Base-by-base conservation (phyloP, 441 rosid species). In the Bruguiera hainesii region DNA sequence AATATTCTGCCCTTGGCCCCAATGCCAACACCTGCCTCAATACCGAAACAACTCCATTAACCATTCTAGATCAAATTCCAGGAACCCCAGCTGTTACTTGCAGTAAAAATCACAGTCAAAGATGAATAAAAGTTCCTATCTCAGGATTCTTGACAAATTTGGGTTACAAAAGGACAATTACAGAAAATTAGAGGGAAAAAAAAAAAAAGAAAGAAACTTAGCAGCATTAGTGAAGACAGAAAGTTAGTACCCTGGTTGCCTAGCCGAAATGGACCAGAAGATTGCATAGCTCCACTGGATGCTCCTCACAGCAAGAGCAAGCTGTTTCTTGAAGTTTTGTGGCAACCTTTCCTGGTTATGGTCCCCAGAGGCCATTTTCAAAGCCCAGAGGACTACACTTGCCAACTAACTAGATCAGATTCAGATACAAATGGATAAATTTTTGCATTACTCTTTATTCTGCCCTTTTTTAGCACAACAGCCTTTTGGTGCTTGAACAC, bases 281-380 rank as follows among this genome's bases (percentile, higher is more conserved):
- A 91, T 84, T 71, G 89, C 96, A 52, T 91, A 91, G 78, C 94
- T 91, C 97, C 97, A 91, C 51, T 91, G 88, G 64, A 86, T 83
- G 75, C 81, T 87, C 74, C 87, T 83, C 73, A 91, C 89, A 39
- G 96, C 88, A 76, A 86, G 78, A 65, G 96, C 92, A 60, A 91
- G 92, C 71, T 81, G 84, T 78, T 80, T 75, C 83, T 79, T 89
- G 74, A 87, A 76, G 66, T 80, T 81, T 66, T 82, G 85, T 42
- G 84, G 82, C 53, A 83, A 42, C 46, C 68, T 78, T 46, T 75
- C 77, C 48, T 72, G 58, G 58, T 50, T 75, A 39, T 67, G 73
- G 70, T 78, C 31, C 71, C 74, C 76, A 67, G 80, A 31, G 62
- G 77, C 83, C 92, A 82, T 80, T 52, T 23, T 50, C 53, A 28